Conservation (phyloP, 2,329 filamentous ascomycete species). For the Xylariaceae sp. region DNA sequence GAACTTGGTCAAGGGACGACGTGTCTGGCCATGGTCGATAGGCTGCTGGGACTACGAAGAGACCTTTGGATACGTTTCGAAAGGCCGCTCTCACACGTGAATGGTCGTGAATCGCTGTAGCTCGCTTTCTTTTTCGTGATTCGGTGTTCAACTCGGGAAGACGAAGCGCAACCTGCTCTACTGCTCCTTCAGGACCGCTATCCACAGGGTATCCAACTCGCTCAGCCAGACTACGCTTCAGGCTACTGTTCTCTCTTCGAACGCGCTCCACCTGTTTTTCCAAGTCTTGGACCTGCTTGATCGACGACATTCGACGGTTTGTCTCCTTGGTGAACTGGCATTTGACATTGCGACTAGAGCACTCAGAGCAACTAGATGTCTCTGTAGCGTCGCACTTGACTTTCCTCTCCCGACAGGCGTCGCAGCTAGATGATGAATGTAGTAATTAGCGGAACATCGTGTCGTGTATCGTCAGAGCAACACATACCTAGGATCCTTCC, state of each 20-base stretch:
- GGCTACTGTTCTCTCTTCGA: slow-evolving; percentile 71
- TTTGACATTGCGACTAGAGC: slow-evolving; percentile 91
- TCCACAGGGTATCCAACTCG: slow-evolving; percentile 42
- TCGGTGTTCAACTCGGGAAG: slow-evolving; percentile 64
- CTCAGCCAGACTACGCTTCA: slow-evolving; percentile 61
- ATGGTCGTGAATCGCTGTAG: slow-evolving; percentile 63
- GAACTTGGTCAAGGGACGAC: slow-evolving; percentile 45
- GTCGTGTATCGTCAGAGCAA: neutral
- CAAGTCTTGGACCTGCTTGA: slow-evolving; percentile 97
- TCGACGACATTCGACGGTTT: slow-evolving; percentile 96
- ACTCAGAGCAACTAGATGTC: slow-evolving; percentile 93
- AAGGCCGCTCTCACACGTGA: slow-evolving; percentile 69
- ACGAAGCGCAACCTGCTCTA: slow-evolving; percentile 48
- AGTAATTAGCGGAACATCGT: too few species aligned
- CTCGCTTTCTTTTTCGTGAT: slow-evolving; percentile 59
- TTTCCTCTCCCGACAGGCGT: slow-evolving; percentile 86
- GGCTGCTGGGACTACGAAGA: slow-evolving; percentile 73
- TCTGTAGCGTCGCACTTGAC: slow-evolving; percentile 95
- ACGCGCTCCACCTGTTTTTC: slow-evolving; percentile 84
- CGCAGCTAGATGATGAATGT: slow-evolving; percentile 65
- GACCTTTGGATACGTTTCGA: slow-evolving; percentile 67
- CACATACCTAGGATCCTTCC: slow-evolving; percentile 75
- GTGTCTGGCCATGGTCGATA: slow-evolving; percentile 53
- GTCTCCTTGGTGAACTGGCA: slow-evolving; percentile 99
- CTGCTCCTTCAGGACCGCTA: slow-evolving; percentile 38